Evolutionary conservation across 345 rosid genomes (phyloP).

Genomic region (Linum tenue): DNA sequence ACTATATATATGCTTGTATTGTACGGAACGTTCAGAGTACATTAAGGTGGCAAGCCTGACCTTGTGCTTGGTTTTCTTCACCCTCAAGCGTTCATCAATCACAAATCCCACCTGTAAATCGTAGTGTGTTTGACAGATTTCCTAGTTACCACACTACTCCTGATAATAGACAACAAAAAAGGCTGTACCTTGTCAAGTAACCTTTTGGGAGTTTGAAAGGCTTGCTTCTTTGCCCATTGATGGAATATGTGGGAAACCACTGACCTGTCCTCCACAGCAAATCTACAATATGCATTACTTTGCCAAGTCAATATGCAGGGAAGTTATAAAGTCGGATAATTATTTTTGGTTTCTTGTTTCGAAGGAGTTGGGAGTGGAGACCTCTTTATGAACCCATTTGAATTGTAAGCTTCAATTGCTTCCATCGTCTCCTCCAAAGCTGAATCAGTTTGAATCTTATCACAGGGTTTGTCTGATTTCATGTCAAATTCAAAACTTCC

Average conservation of each 20-base stretch:
- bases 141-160: not conserved
- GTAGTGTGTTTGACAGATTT: not conserved
- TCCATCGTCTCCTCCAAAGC: constrained; percentile 35
- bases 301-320: not conserved
- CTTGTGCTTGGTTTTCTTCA: constrained; percentile 76
- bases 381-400: constrained; percentile 70
- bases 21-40: not conserved
- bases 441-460: constrained; percentile 21
- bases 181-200: constrained; percentile 62
- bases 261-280: constrained; percentile 64
- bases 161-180: not conserved
- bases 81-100: constrained; percentile 70
- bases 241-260: constrained; percentile 82
- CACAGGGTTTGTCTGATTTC: constrained; percentile 17
- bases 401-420: constrained; percentile 30
- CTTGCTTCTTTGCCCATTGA: constrained; percentile 89
- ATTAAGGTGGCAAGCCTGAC: constrained; percentile 23
- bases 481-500: constrained; percentile 20
- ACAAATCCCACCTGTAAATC: constrained; percentile 66
- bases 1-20: not conserved
- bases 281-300: constrained; percentile 35
- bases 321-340: constrained; percentile 5
- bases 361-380: constrained; percentile 13
- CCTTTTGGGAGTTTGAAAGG: constrained; percentile 81
- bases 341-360: constrained; percentile 6